These are phyloP conservation scores for Diaporthe aspalathi DNA, from an alignment of 2,329 filamentous ascomycete species.

Conservation along the genomic window DNA sequence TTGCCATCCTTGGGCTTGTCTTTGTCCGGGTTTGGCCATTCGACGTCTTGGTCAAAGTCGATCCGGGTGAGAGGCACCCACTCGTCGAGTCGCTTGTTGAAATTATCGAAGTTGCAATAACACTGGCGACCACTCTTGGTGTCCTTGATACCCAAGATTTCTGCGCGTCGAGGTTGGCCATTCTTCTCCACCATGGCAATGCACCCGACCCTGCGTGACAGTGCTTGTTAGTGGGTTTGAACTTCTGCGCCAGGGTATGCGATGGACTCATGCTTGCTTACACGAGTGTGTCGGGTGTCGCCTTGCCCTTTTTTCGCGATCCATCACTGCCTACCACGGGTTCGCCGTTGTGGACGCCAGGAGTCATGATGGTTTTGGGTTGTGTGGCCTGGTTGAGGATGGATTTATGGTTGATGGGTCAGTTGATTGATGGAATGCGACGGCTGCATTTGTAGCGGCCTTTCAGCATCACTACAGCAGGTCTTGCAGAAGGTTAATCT, in stretches of 20 bases:
- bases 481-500: background rate
- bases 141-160: conserved; percentile 94
- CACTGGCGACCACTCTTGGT: conserved; percentile 89
- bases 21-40: conserved; percentile 95
- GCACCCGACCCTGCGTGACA: conserved; percentile 59
- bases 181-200: conserved; percentile 76
- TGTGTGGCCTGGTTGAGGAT: conserved; percentile 40
- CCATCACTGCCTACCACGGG: conserved; percentile 67
- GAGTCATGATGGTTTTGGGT: conserved; percentile 63
- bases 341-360: conserved; percentile 61
- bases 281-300: conserved; percentile 86
- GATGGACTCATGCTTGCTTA: conserved; percentile 54
- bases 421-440: conserved; percentile 2
- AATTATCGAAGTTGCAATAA: conserved; percentile 98
- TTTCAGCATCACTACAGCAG: background rate
- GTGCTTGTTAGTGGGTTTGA: conserved; percentile 24
- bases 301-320: conserved; percentile 78
- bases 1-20: conserved; percentile 80
- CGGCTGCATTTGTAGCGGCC: background rate
- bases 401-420: conserved; percentile 19
- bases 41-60: conserved; percentile 89
- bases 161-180: conserved; percentile 87
- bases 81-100: conserved; percentile 89
- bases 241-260: background rate
- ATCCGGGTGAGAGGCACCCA: conserved; percentile 89